Base-by-base conservation (phyloP, 768 basidiomycete genomes). In the Suillus tomentosus region DNA sequence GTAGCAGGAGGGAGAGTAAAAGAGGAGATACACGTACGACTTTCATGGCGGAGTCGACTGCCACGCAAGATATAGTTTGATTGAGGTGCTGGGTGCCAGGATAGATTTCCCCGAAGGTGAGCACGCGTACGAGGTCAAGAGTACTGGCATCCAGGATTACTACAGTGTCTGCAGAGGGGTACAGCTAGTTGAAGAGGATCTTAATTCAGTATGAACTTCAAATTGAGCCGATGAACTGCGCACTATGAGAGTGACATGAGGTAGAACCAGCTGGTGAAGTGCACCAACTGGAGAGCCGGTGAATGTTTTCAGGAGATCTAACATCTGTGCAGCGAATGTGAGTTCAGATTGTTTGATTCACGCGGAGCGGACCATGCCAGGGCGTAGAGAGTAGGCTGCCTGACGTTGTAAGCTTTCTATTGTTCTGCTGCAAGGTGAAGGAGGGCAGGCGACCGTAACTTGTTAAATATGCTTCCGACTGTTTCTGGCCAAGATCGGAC, bases 21-120 rank as follows among this genome's bases (percentile, higher is more conserved):
- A 36, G 56, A 65, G 50, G 36, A 37, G 36, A 54, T 39, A 39
- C 54, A 82, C 91, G 74, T 74, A 94, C 93, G 65, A 93, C 83
- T 79, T 89, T 93, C 87, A 92, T 89, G 59, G 87, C 86, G 17
- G 86, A 81, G 73, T 95, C 94, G 22, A 93, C 85, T 3, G 88
- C 80, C 36, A 94, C 77, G 69, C 84, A 87, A 34, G 84, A 82
- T 19, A 94, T 83, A 42, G 71, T 73, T 60, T 82, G 79, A 34
- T 75, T 74, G 13, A 76, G 69, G 62, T 82, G 78, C 10, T 75
- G 75, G 14, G 79, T 70, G n/a, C 84, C 82, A 6, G 92, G 91
- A 72, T 92, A 94, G 7, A 88, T 90, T 72, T 94, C 91, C 80
- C 85, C 89, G 70, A 94, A 91, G 39, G 88, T 85, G 27, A 95